These are phyloP conservation scores for Scenedesmus sp. DNA, from an alignment of 163 green algal species.

Conservation along the genomic window DNA sequence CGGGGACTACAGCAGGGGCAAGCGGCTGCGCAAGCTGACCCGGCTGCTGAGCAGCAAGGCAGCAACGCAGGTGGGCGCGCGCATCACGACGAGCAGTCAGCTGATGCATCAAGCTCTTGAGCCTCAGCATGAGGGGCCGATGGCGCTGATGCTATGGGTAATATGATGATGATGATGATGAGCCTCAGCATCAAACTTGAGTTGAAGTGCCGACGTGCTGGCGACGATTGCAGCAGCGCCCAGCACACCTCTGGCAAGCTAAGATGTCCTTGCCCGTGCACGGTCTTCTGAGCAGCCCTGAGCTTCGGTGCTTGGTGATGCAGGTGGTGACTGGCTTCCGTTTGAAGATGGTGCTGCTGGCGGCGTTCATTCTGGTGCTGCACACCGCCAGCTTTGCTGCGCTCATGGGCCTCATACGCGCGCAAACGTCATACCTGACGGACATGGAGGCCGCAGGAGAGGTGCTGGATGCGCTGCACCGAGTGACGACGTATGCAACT, in stretches of 20 bases:
- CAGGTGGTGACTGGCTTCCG: conserved; percentile 52
- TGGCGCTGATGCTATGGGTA: too few relatives aligned
- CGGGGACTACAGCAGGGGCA: conserved; percentile 53
- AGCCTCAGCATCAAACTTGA: too few relatives aligned
- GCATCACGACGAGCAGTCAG: conserved; percentile 45
- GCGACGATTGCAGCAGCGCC: not conserved
- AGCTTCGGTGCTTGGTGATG: not conserved
- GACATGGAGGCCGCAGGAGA: conserved; percentile 55
- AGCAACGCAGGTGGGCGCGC: conserved; percentile 22
- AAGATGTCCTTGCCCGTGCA: too few relatives aligned
- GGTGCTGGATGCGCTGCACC: conserved; percentile 28
- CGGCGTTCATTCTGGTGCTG: conserved; percentile 50
- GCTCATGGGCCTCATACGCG: conserved; percentile 52
- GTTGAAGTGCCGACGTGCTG: too few relatives aligned
- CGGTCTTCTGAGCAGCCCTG: not conserved
- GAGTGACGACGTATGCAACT: not conserved
- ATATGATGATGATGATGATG: too few relatives aligned
- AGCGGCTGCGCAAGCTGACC: conserved; percentile 62
- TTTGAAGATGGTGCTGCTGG: conserved; percentile 50
- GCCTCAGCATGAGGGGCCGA: too few relatives aligned
- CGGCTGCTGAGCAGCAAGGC: conserved; percentile 49
- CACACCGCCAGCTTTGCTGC: conserved; percentile 57
- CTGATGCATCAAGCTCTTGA: conserved; percentile 30
- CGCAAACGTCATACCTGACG: conserved; percentile 39
- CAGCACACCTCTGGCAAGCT: not conserved